Evolutionary conservation across 305 asterid genomes (phyloP).

Genomic region (Fraxinus floribunda): DNA sequence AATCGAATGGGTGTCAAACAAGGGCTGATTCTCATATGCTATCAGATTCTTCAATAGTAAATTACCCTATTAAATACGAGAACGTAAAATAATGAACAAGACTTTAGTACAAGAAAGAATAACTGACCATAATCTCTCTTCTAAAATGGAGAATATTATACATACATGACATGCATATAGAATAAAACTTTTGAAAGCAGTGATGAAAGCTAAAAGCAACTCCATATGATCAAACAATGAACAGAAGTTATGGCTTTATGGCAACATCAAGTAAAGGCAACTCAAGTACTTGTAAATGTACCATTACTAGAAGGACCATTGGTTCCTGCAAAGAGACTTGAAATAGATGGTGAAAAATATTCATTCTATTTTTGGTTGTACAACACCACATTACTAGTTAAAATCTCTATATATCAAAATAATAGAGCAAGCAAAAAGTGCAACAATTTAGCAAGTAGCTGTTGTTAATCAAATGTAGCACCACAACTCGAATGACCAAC

Average conservation of each 20-base stretch:
- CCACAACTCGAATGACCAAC: background rate
- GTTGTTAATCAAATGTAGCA: no score
- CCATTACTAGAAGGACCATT: slow-evolving; percentile 32
- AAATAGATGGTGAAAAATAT: slow-evolving; percentile 16
- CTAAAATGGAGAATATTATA: slow-evolving; percentile 43
- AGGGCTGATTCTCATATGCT: slow-evolving; percentile 27
- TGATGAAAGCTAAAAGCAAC: slow-evolving; percentile 20
- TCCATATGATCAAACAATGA: slow-evolving; percentile 27
- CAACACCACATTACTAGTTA: background rate
- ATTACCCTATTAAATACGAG: slow-evolving; percentile 28
- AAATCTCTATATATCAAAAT: background rate
- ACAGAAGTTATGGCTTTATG: slow-evolving; percentile 37
- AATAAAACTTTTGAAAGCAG: slow-evolving; percentile 22
- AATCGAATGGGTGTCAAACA: no score
- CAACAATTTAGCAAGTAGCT: background rate
- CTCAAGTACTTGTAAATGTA: slow-evolving; percentile 12
- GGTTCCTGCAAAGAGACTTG: slow-evolving; percentile 28
- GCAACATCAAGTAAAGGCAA: slow-evolving; percentile 47
- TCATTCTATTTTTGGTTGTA: slow-evolving; percentile 18
- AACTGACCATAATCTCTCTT: slow-evolving; percentile 24
- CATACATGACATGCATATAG: slow-evolving; percentile 21
- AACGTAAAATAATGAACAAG: slow-evolving; percentile 33
- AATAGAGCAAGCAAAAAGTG: background rate
- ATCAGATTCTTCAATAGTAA: slow-evolving; percentile 30
- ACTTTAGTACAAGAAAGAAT: slow-evolving; percentile 45